Base-by-base conservation (phyloP, 495 filamentous ascomycete genomes). In the Trichoderma erinaceum region DNA sequence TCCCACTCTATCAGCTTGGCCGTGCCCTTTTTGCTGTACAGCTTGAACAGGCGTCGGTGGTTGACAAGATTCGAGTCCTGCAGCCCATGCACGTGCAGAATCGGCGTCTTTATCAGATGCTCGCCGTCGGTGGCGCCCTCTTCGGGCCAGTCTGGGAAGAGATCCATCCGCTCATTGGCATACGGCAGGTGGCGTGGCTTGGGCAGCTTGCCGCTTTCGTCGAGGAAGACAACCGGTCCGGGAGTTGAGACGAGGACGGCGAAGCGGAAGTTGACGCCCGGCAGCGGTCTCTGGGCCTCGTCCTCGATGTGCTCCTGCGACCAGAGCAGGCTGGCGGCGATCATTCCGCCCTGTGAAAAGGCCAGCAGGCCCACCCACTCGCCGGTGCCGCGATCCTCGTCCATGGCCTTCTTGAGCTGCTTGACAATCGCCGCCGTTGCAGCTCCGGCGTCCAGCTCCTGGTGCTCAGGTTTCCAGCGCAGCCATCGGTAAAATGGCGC, bases 11-110 rank as follows among this genome's bases (percentile, higher is more conserved):
- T 71, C 68, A 89, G 35, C 69, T 69, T 77, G 25, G 78, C 70
- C 41, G 70, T 81, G 1, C 73, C 73, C 43, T 72, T 63, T 32
- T 84, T 79, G 72, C 81, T 86, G 72, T 84, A 88, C 35, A 38
- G 35, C 66, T 80, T 71, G 10, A 78, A 67, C 71, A 89, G 72
- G 69, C 78, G 75, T 68, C 79, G 71, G 69, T 89, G 87, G 41
- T 83, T 68, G 56, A 81, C 71, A 38, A 89, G 68, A 0, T 85
- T 86, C 58, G 76, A 73, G 71, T 90, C 88, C 44, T 71, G 74
- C 73, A 84, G 68, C 0, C 88, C 88, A 75, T 89, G 88, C 6
- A 90, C 83, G 75, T 90, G 88, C 32, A 89, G 68, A 16, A 86
- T 88, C 41, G 86, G 85, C n/a, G 86, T 71, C n/a, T 66, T 73